phyloP scores from a whole-genome alignment of 2,329 filamentous ascomycete species.

The Clonostachys byssicola region DNA sequence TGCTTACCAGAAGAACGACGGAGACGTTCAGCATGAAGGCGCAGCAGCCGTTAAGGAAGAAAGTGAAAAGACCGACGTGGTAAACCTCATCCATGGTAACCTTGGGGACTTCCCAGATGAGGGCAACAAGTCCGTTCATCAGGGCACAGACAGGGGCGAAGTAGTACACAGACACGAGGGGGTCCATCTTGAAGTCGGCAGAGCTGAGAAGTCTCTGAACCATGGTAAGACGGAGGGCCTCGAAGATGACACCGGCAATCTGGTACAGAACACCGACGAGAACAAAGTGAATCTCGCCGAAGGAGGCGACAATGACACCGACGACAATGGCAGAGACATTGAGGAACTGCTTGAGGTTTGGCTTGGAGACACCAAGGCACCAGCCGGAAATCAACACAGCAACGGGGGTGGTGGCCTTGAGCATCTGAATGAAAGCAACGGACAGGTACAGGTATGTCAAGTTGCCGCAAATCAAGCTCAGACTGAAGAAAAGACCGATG shows the following conservation, averaged over 20 bases:
- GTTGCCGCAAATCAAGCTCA: conserved; percentile 96
- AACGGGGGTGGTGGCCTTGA: conserved; percentile 96
- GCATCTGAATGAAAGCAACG: conserved; percentile 98
- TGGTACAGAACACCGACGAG: conserved; percentile 77
- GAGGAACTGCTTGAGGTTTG: conserved; percentile 80
- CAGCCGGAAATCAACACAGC: conserved; percentile 88
- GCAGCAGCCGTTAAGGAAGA: conserved; percentile 72
- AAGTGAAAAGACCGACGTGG: conserved; percentile 67
- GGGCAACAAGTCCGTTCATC: conserved; percentile 73
- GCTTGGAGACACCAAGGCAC: conserved; percentile 77
- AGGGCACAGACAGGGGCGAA: conserved; percentile 79
- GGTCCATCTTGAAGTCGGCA: conserved; percentile 88
- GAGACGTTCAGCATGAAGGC: conserved; percentile 82
- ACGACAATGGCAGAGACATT: conserved; percentile 95
- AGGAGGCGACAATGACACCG: conserved; percentile 89
- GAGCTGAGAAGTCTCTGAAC: conserved; percentile 79
- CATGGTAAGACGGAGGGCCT: conserved; percentile 79
- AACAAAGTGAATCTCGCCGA: conserved; percentile 94
- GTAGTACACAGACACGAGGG: conserved; percentile 84
- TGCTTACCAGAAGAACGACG: conserved; percentile 76
- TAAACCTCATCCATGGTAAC: conserved; percentile 68
- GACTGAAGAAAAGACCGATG: conserved; percentile 91
- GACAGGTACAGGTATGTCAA: conserved; percentile 92
- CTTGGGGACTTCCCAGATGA: conserved; percentile 69
- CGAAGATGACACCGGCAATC: conserved; percentile 73